Conservation (phyloP, 164 flowering plant genomes). For the Vitis riparia region DNA sequence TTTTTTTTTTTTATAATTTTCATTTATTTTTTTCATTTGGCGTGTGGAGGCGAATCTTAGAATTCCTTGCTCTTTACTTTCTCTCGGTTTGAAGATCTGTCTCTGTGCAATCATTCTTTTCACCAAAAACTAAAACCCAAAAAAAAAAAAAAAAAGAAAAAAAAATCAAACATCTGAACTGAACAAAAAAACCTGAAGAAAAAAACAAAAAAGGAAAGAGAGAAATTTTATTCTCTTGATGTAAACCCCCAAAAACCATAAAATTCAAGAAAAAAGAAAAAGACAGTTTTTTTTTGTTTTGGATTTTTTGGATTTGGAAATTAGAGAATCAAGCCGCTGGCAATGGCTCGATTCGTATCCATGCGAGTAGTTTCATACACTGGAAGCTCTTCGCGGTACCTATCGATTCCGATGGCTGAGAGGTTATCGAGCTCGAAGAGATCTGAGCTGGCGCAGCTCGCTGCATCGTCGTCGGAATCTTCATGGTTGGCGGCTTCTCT, state of each 20-base stretch:
- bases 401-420: conserved; percentile 53
- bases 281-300: background rate
- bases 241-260: conserved; percentile 56
- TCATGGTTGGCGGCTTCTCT: conserved; percentile 17
- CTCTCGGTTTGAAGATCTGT: conserved; percentile 11
- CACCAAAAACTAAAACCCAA: background rate
- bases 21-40: conserved; percentile 7
- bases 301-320: conserved; percentile 1
- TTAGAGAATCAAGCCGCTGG: conserved; percentile 64
- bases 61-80: conserved; percentile 27
- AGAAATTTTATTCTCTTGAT: conserved; percentile 15
- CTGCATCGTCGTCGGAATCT: conserved; percentile 38
- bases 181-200: background rate
- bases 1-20: background rate
- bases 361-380: conserved; percentile 89
- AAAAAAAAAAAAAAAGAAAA: background rate
- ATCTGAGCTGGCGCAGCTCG: conserved; percentile 90
- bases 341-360: conserved; percentile 67
- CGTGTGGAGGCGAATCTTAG: conserved; percentile 21
- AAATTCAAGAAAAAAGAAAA: conserved; percentile 13
- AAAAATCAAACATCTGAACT: background rate
- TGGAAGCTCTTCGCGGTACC: conserved; percentile 80
- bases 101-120: background rate
- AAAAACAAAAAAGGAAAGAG: conserved; percentile 1
- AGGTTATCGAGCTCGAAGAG: conserved; percentile 86